phyloP scores from a whole-genome alignment of 371 early-diverging fungal species.

The Rhizomucor pusillus region DNA sequence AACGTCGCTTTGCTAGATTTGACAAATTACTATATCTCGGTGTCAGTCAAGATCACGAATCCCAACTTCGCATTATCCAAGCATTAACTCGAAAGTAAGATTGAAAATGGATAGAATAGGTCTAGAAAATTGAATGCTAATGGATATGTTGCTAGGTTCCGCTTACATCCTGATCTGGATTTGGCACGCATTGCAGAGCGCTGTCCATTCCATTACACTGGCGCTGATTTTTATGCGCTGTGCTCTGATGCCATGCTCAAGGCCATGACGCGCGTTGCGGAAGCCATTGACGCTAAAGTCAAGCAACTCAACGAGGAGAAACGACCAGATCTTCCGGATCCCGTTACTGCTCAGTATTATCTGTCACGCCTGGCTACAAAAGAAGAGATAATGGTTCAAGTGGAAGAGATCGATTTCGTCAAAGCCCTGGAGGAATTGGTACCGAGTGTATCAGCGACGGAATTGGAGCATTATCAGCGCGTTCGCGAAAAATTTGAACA shows the following conservation, averaged over 20 bases:
- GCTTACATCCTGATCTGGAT: slow-evolving; percentile 74
- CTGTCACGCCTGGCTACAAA: slow-evolving; percentile 28
- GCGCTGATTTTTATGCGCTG: slow-evolving; percentile 97
- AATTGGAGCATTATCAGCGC: slow-evolving; percentile 83
- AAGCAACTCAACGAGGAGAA: slow-evolving; percentile 33
- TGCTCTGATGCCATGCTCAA: slow-evolving; percentile 97
- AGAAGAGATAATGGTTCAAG: slow-evolving; percentile 71
- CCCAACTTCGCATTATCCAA: slow-evolving; percentile 84
- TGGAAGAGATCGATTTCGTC: slow-evolving; percentile 79
- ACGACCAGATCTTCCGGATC: slow-evolving; percentile 13
- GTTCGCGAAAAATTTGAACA: slow-evolving; percentile 70
- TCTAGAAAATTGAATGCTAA: not conserved
- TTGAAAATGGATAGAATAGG: not conserved
- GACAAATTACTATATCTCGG: slow-evolving; percentile 96
- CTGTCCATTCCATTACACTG: slow-evolving; percentile 92
- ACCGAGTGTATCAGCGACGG: slow-evolving; percentile 87
- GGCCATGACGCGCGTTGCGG: slow-evolving; percentile 89
- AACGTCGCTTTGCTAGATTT: too few relatives aligned
- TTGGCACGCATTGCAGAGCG: slow-evolving; percentile 71
- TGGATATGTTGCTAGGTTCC: slow-evolving; percentile 55
- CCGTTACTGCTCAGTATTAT: slow-evolving; percentile 23
- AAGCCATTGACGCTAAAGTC: slow-evolving; percentile 71
- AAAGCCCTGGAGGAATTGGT: slow-evolving; percentile 80
- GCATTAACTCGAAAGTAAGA: slow-evolving; percentile 91
- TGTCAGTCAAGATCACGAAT: slow-evolving; percentile 82